Evolutionary conservation across 1,284 basidiomycete genomes (phyloP).

Genomic region (Schizophyllum amplum): DNA sequence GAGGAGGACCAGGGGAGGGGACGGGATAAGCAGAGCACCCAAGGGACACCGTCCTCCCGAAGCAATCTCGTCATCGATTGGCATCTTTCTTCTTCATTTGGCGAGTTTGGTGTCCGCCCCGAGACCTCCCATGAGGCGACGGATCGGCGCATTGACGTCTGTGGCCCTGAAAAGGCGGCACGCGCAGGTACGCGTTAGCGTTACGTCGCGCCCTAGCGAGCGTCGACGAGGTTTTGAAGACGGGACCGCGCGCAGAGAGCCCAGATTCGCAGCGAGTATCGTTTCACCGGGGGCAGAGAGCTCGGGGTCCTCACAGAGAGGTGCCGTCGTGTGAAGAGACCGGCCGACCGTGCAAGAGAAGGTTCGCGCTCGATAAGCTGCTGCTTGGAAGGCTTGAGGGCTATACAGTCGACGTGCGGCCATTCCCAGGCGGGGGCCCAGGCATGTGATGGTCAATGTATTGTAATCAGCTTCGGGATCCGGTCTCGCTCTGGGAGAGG

Average conservation of each 20-base stretch:
- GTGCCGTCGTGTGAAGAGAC: too few relatives aligned
- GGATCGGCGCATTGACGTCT: not conserved
- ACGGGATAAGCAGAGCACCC: too few relatives aligned
- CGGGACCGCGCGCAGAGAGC: too few relatives aligned
- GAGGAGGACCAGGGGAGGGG: not conserved
- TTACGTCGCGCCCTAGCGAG: too few relatives aligned
- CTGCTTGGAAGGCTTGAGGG: not conserved
- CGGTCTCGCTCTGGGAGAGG: not conserved
- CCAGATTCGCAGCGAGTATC: too few relatives aligned
- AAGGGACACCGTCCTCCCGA: too few relatives aligned
- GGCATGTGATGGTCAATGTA: not conserved
- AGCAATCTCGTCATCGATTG: not conserved
- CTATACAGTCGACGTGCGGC: not conserved
- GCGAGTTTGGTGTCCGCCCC: not conserved
- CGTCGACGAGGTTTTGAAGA: too few relatives aligned
- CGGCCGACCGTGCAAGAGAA: not conserved
- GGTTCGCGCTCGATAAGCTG: not conserved
- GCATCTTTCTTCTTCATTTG: not conserved
- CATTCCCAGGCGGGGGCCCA: not conserved
- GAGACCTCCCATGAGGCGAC: not conserved
- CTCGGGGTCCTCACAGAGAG: too few relatives aligned
- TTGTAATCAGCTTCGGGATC: not conserved
- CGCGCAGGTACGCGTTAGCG: not conserved
- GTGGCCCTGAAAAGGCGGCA: not conserved
- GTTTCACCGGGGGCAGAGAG: too few relatives aligned